phyloP scores from a whole-genome alignment of 2,329 filamentous ascomycete genomes.

The Hypocrella siamensis region DNA sequence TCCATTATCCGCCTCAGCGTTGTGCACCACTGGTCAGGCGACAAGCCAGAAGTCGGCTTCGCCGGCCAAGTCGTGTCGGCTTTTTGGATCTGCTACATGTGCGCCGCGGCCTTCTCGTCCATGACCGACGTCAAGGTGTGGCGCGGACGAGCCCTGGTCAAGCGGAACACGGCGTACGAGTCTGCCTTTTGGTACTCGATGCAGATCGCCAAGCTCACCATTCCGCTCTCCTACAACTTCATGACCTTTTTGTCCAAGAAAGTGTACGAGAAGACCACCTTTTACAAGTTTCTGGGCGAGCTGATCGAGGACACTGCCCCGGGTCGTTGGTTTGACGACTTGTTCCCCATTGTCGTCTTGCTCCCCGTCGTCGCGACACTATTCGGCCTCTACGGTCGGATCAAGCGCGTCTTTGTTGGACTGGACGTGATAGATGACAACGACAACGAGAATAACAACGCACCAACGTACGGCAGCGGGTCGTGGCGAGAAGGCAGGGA shows the following conservation, averaged over 20 bases:
- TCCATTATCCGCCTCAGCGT: constrained; percentile 55
- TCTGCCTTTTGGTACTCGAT: constrained; percentile 92
- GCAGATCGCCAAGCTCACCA: constrained; percentile 81
- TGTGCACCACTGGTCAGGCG: constrained; percentile 58
- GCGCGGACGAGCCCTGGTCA: constrained; percentile 83
- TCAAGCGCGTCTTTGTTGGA: constrained; percentile 68
- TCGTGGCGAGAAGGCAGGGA: constrained; percentile 86
- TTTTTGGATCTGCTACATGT: constrained; percentile 94
- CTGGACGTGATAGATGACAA: constrained; percentile 62
- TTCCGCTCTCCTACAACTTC: constrained; percentile 93
- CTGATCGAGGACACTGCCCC: constrained; percentile 72
- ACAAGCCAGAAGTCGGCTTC: constrained; percentile 65
- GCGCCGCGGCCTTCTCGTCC: constrained; percentile 68
- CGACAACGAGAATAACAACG: constrained; percentile 48
- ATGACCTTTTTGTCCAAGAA: constrained; percentile 67
- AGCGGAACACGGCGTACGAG: constrained; percentile 81
- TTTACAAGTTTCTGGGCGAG: constrained; percentile 73
- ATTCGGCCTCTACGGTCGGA: constrained; percentile 77
- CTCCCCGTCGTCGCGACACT: constrained; percentile 72
- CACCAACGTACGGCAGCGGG: constrained; percentile 54
- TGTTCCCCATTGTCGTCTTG: constrained; percentile 80
- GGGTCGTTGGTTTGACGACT: constrained; percentile 68
- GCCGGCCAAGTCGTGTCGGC: constrained; percentile 73
- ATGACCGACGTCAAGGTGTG: constrained; percentile 94
- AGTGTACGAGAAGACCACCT: constrained; percentile 64